Conservation (phyloP, 257 asterid species). For the Euphrasia confusa region DNA sequence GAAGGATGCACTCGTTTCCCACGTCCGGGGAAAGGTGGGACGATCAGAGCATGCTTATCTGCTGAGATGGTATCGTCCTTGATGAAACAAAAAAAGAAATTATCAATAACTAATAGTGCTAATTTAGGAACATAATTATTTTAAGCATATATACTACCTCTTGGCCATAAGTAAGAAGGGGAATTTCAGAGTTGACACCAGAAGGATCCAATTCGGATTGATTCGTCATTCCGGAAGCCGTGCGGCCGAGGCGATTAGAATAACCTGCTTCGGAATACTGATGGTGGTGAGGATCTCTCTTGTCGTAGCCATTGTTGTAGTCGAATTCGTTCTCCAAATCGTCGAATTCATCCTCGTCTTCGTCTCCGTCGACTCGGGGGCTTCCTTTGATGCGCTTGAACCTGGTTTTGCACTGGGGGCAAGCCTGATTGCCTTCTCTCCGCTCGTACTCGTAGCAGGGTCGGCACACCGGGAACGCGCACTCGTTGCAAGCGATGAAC, state of each 20-base stretch:
- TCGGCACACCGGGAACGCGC: conserved; percentile 89
- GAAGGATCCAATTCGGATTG: conserved; percentile 66
- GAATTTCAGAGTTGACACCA: conserved; percentile 64
- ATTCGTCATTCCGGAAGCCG: conserved; percentile 48
- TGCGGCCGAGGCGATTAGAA: conserved; percentile 50
- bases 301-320: conserved; percentile 36
- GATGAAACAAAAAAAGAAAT: conserved; percentile 19
- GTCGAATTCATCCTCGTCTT: conserved; percentile 78
- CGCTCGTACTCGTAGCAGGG: conserved; percentile 87
- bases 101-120: background rate
- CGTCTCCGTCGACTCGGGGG: conserved; percentile 92
- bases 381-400: conserved; percentile 79
- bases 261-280: too few species aligned
- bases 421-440: conserved; percentile 72
- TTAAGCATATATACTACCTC: conserved; percentile 44
- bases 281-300: conserved; percentile 22
- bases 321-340: conserved; percentile 82
- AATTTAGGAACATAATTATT: too few species aligned
- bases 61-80: conserved; percentile 92
- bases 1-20: conserved; percentile 65
- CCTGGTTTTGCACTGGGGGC: conserved; percentile 94
- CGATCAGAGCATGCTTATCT: conserved; percentile 85
- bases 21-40: conserved; percentile 67
- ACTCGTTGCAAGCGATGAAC: conserved; percentile 93
- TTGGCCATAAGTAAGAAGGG: conserved; percentile 88